Evolutionary conservation across 2,329 filamentous ascomycete species (phyloP), one percentile per base, ranked within the genome.

Genomic region (Tympanopsis confertula): DNA sequence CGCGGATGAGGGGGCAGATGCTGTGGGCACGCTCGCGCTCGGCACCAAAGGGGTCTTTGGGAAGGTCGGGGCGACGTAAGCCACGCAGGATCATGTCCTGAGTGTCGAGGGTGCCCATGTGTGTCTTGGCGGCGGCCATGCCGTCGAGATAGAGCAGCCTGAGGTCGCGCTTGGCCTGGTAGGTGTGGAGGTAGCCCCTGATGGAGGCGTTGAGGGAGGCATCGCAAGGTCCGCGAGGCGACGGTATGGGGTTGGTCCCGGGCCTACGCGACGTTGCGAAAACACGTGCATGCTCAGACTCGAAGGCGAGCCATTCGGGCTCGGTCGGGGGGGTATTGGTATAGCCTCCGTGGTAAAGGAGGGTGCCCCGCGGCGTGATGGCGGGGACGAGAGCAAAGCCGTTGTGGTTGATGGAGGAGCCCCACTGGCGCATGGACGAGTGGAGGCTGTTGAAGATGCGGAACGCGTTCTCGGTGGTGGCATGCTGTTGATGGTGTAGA

Each of bases 381-480:
- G 71, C 80, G 0, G 80, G 63, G 47, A 86, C 82, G 46, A 82
- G 68, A 1, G 77, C 75, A 66, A 87, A 78, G 39, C 83, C 83
- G 51, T 87, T 87, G 55, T 87, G 82, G 41, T 83, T 69, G 3
- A 84, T 51, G 0, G 79, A 78, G 0, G 78, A 83, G 1, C 79
- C 82, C 73, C 78, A 87, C 61, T 86, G 80, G 24, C 82, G 68
- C 62, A 82, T 76, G 1, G 80, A 79, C 7, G 76, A 76, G 45
- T 86, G 76, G 14, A 86, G 62, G n/a, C 78, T 68, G 50, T 86
- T 86, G 67, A 86, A 86, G 39, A 86, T 73, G 42, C 72, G 68
- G 45, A 74, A 69, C 5, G 72, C 74, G 52, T 82, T 78, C 26
- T 54, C 15, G n/a, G n/a, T n/a, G 7, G 30, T n/a, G n/a, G n/a